phyloP scores from a whole-genome alignment of 306 rosid species.

The Ammopiptanthus mongolicus region DNA sequence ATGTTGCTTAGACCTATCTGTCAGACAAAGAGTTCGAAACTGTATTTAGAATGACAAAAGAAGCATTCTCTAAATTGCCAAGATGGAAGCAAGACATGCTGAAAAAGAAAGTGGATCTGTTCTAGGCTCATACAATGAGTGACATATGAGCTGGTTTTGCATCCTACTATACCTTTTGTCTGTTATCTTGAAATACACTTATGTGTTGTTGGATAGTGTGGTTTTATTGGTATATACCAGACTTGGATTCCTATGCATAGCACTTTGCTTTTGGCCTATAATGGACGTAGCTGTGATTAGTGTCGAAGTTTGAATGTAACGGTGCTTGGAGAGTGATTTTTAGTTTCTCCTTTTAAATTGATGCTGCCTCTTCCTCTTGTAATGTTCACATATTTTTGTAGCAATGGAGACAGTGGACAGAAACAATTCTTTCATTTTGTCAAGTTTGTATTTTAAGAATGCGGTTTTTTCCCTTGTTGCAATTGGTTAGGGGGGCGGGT shows the following conservation, averaged over 20 bases:
- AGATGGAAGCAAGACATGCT: conserved; percentile 99
- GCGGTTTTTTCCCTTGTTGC: conserved; percentile 22
- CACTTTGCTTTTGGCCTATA: conserved; percentile 45
- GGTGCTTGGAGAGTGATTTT: conserved; percentile 70
- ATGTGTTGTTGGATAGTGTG: conserved; percentile 47
- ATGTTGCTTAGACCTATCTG: conserved; percentile 66
- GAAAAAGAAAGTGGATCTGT: conserved; percentile 82
- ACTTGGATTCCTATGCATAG: conserved; percentile 40
- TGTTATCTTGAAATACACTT: conserved; percentile 41
- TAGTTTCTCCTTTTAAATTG: conserved; percentile 32
- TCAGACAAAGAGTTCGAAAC: conserved; percentile 72
- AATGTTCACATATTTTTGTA: conserved; percentile 48
- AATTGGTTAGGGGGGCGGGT: conserved; percentile 46
- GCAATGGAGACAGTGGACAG: conserved; percentile 44
- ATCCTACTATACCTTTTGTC: conserved; percentile 31
- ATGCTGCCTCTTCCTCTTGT: conserved; percentile 47
- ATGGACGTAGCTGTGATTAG: conserved; percentile 52
- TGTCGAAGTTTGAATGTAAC: conserved; percentile 56
- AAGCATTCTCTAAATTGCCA: conserved; percentile 77
- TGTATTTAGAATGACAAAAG: conserved; percentile 70
- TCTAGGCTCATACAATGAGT: conserved; percentile 41
- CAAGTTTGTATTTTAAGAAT: conserved; percentile 44
- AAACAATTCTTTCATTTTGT: conserved; percentile 64
- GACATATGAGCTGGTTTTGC: conserved; percentile 29
- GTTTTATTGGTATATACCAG: conserved; percentile 46